Evolutionary conservation across 371 early-diverging fungal species (phyloP).

Genomic region (Mortierella polycephala): DNA sequence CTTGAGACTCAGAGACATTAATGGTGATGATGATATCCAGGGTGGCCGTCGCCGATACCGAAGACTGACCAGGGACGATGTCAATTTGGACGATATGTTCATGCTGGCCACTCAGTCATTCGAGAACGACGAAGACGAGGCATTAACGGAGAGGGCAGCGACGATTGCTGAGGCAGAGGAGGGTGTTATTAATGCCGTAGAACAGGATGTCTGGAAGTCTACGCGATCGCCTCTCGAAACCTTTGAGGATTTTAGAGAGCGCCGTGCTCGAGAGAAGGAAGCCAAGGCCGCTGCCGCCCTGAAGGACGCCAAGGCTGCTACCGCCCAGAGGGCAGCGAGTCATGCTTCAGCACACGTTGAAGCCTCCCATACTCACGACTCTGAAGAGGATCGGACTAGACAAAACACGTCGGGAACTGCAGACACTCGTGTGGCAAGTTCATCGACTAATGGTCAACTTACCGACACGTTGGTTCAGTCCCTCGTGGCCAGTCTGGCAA

Average conservation of each 20-base stretch:
- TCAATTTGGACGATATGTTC: slow-evolving; percentile 33
- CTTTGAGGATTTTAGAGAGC: slow-evolving; percentile 37
- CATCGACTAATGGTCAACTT: slow-evolving; percentile 4
- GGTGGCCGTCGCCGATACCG: slow-evolving; percentile 43
- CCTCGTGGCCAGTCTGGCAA: slow-evolving; percentile 34
- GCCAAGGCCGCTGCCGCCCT: slow-evolving; percentile 17
- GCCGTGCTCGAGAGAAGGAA: slow-evolving; percentile 30
- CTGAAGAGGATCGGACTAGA: background rate
- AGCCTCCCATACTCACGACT: background rate
- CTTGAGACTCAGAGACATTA: slow-evolving; percentile 18
- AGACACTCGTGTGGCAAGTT: background rate
- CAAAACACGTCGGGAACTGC: background rate
- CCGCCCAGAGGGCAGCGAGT: background rate
- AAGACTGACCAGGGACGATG: slow-evolving; percentile 30
- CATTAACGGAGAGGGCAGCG: background rate
- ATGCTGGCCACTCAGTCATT: slow-evolving; percentile 35
- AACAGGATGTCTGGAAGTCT: slow-evolving; percentile 6
- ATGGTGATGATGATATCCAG: slow-evolving; percentile 28
- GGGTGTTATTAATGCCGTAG: slow-evolving; percentile 9
- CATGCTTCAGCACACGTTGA: background rate
- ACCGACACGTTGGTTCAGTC: slow-evolving; percentile 35
- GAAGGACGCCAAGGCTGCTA: background rate
- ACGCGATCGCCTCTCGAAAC: slow-evolving; percentile 15
- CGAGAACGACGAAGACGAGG: background rate
- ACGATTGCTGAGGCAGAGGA: slow-evolving; percentile 34